Base-by-base conservation (phyloP, 768 basidiomycete species). In the Chalciporus chontae region DNA sequence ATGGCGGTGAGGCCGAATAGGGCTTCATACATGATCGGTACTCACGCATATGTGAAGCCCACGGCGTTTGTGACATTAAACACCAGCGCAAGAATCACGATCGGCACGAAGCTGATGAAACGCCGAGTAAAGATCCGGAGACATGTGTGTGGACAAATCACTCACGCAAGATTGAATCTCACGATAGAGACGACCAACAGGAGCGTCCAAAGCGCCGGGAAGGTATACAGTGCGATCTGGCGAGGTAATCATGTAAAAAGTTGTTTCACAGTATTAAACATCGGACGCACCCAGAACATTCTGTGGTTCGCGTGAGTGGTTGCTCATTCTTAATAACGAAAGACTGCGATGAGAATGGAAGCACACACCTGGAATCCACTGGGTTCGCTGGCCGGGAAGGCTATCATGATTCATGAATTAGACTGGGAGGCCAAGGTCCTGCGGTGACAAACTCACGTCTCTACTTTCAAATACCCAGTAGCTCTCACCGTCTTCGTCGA, bases 381-480 rank as follows among this genome's bases (percentile, higher is more conserved):
- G 90, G 79, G 66, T 96, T 95, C 10, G 90, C 84, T 32, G 91
- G 92, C 60, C 85, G 79, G 42, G 91, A 87, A 26, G 94, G 89
- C 93, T 95, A 32, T 18, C 2, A 43, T 13, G 27, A 29, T 29
- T 21, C 2, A 29, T 19, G 39, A 46, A 47, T 56, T 43, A 62
- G 57, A 52, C 4, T 38, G 40, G 18, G 23, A 40, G 45, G 19
- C n/a, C 37, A n/a, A 34, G 34, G 26, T 10, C 43, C 17, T 26
- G 24, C 6, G 17, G 29, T 17, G 21, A 47, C 9, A 31, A 18
- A 72, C 88, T 64, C 70, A 95, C 95, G 69, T 97, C 94, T 62
- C 94, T 80, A 61, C 88, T 89, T 71, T 99, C 96, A 57, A 99
- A 99, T 10, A 99, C 94, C 96, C 96, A 99, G 59, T 86, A 94